These are phyloP conservation scores for Microdochium nivale DNA, from an alignment of 2,329 filamentous ascomycete genomes.

Conservation along the genomic window DNA sequence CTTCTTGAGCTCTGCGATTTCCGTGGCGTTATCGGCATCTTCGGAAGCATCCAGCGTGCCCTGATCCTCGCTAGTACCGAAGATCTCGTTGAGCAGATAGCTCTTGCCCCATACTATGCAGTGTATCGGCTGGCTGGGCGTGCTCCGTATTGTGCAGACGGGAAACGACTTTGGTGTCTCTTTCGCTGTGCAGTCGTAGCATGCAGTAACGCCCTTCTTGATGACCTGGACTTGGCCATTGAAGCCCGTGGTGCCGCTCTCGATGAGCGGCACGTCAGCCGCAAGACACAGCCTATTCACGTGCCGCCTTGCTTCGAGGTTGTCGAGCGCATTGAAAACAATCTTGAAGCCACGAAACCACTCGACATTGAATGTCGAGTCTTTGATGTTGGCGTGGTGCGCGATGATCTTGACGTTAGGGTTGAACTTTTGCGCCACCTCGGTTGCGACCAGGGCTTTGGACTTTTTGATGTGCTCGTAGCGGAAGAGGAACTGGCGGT, in stretches of 20 bases:
- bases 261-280: conserved; percentile 81
- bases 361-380: conserved; percentile 71
- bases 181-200: conserved; percentile 91
- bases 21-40: conserved; percentile 73
- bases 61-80: conserved; percentile 84
- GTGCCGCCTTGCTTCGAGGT: conserved; percentile 85
- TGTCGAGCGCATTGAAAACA: conserved; percentile 96
- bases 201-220: conserved; percentile 83
- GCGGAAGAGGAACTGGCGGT: conserved; percentile 93
- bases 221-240: conserved; percentile 97
- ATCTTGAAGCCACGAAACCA: conserved; percentile 81
- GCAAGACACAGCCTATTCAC: conserved; percentile 97
- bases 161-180: conserved; percentile 87
- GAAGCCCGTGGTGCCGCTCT: conserved; percentile 96
- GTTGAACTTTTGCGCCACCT: conserved; percentile 85
- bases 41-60: conserved; percentile 70
- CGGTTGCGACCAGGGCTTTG: conserved; percentile 89
- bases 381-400: conserved; percentile 93
- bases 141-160: conserved; percentile 95
- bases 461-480: conserved; percentile 97
- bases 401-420: conserved; percentile 79
- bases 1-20: conserved; percentile 79
- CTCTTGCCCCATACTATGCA: conserved; percentile 99
- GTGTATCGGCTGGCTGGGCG: conserved; percentile 91
- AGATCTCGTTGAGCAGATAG: conserved; percentile 90